Conservation (phyloP, 2,329 filamentous ascomycete species). For the Sporothrix humicola region DNA sequence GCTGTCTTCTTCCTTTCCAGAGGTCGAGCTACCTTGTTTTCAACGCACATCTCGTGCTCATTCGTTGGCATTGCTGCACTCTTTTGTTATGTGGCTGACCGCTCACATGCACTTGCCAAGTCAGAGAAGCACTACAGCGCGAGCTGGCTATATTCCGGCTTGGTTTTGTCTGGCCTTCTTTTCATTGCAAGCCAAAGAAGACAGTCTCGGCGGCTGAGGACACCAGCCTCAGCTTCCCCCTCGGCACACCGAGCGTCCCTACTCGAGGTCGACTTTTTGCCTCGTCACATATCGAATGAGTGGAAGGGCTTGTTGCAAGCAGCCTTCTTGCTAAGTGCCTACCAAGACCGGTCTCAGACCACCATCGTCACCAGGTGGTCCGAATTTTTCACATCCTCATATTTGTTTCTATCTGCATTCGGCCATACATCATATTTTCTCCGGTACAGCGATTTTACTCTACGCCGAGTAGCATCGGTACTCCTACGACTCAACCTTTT, state of each 20-base stretch:
- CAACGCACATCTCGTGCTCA: neutral
- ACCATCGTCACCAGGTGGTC: conserved; percentile 61
- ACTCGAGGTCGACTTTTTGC: conserved; percentile 52
- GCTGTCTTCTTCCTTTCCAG: neutral
- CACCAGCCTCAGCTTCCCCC: neutral
- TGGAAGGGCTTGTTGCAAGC: conserved; percentile 71
- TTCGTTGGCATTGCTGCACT: conserved; percentile 27
- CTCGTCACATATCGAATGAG: conserved; percentile 64
- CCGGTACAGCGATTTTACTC: conserved; percentile 61
- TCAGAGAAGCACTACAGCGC: conserved; percentile 47
- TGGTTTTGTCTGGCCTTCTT: conserved; percentile 34
- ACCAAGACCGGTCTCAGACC: conserved; percentile 58
- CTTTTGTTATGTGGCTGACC: conserved; percentile 61
- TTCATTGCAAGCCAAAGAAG: neutral
- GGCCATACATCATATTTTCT: conserved; percentile 66
- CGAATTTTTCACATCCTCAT: conserved; percentile 60
- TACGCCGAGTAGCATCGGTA: conserved; percentile 57
- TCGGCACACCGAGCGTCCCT: neutral
- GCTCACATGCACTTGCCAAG: conserved; percentile 60
- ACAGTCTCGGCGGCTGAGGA: neutral
- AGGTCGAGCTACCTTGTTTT: neutral
- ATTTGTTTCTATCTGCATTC: conserved; percentile 67
- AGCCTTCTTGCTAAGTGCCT: conserved; percentile 57
- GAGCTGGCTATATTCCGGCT: conserved; percentile 41
- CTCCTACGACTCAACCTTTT: conserved; percentile 64